Base-by-base conservation (phyloP, 2,329 filamentous ascomycete species). In the Fusarium zealandicum region DNA sequence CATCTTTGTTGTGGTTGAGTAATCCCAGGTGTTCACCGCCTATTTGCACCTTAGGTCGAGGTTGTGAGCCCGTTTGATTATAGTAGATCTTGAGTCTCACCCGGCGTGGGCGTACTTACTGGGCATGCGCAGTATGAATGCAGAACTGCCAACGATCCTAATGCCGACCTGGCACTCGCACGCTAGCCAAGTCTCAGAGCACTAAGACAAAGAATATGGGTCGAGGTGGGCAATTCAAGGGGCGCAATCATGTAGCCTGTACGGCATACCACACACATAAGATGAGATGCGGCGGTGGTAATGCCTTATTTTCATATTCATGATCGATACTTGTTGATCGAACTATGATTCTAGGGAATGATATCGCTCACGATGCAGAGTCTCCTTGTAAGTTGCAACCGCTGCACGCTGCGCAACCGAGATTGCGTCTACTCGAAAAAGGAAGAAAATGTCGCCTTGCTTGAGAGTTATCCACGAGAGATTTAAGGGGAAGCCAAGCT, bases 281-380 rank as follows among this genome's bases (percentile, higher is more conserved):
- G 47, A 42, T 52, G 28, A 56, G 52, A 35, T 56, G 53, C 48
- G 52, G 38, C 41, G 52, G 52, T 13, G 47, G 52, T 55, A 40
- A n/a, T n/a, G n/a, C n/a, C n/a, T n/a, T n/a, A n/a, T n/a, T n/a
- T n/a, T n/a, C n/a, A n/a, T n/a, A n/a, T n/a, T n/a, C n/a, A n/a
- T n/a, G n/a, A n/a, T n/a, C n/a, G n/a, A n/a, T n/a, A n/a, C n/a
- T n/a, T n/a, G n/a, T n/a, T n/a, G n/a, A n/a, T n/a, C n/a, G n/a
- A n/a, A n/a, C n/a, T n/a, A n/a, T n/a, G n/a, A n/a, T n/a, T n/a
- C n/a, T n/a, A n/a, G n/a, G 16, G 52, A 10, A 27, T 6, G 25
- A 10, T 27, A 27, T 6, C 25, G 10, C 25, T 27, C 25, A 27
- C 27, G 8, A n/a, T 35, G 32, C 16, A 55, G 52, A 27, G 39